These are phyloP conservation scores for Botrytis elliptica DNA, from an alignment of 2,329 filamentous ascomycete species.

Conservation along the genomic window DNA sequence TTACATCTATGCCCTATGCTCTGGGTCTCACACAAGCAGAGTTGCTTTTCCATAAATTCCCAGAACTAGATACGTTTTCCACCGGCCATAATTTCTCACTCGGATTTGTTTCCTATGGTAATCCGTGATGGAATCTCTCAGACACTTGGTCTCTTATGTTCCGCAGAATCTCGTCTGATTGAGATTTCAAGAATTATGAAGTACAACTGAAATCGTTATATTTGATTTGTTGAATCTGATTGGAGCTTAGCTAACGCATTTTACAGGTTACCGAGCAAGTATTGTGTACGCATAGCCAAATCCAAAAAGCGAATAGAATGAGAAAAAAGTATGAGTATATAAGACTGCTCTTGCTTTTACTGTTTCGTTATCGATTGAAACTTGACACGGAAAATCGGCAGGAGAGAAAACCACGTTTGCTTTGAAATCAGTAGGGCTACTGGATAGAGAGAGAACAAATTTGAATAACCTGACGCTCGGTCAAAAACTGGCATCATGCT, in stretches of 20 bases:
- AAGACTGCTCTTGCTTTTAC: neutral
- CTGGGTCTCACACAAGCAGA: too few species aligned
- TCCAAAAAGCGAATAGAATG: neutral
- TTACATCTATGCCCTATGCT: neutral
- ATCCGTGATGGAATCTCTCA: neutral
- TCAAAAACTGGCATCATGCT: neutral
- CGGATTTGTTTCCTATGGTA: neutral
- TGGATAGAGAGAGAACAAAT: neutral
- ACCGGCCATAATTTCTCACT: neutral
- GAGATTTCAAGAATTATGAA: too few species aligned
- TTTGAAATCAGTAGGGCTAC: neutral
- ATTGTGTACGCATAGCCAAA: neutral
- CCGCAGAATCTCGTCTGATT: neutral
- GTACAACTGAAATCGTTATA: too few species aligned
- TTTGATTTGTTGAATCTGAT: neutral
- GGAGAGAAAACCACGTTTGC: neutral
- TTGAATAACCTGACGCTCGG: fast-evolving
- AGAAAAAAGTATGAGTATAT: neutral
- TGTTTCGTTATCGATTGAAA: neutral
- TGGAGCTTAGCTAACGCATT: neutral
- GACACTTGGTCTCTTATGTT: neutral
- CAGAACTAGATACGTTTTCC: neutral
- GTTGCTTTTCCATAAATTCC: too few species aligned
- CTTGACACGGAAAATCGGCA: neutral
- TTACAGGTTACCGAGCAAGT: neutral